Base-by-base conservation (phyloP, 805 yeast genomes). In the Scheffersomyces amazonensis region DNA sequence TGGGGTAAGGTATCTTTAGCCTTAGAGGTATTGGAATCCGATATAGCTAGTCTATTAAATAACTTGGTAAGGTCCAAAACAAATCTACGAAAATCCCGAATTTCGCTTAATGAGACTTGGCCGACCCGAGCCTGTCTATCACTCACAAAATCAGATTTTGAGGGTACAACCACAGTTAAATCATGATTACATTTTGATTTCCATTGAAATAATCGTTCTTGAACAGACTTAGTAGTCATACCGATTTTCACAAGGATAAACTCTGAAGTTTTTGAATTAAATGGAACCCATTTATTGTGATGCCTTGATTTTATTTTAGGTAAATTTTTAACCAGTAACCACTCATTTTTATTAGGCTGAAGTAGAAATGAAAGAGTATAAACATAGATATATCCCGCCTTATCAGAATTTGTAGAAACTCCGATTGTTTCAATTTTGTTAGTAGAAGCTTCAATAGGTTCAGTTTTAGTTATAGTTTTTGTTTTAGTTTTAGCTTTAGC, bases 161-260 rank as follows among this genome's bases (percentile, higher is more conserved):
- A 11, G 77, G 78, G 24, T 57, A 54, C 7, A 74, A 45, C 12
- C 70, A 46, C n/a, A 52, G 25, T 52, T 35, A 76, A 55, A 17
- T 68, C 60, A 35, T 75, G 80, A 15, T 64, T 59, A 46, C 83
- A 78, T 46, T 75, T 71, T 9, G 55, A 62, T 49, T 64, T 68
- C 83, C 83, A 78, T 47, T 78, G 81, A 28, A 50, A 50, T 15
- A 78, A 48, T 31, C 83, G 53, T 5, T 46, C 45, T 2, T 44
- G 44, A 1, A 76, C 78, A 0, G 64, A 54, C 36, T 67, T 71
- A 0, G 77, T 67, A 2, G 83, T 78, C 64, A 62, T 75, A 1
- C 83, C 83, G 1, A 78, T 67, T 44, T 78, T 78, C 13, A 78
- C 54, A 12, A 78, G 53, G 3, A 72, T 60, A 32, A 62, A 57